A percentile compares a stretch with the other conserved stretches of the same genome.
These are phyloP conservation scores for Coniosporium tulheliwenetii DNA, from an alignment of 2,329 filamentous ascomycete species.

Conservation along the genomic window DNA sequence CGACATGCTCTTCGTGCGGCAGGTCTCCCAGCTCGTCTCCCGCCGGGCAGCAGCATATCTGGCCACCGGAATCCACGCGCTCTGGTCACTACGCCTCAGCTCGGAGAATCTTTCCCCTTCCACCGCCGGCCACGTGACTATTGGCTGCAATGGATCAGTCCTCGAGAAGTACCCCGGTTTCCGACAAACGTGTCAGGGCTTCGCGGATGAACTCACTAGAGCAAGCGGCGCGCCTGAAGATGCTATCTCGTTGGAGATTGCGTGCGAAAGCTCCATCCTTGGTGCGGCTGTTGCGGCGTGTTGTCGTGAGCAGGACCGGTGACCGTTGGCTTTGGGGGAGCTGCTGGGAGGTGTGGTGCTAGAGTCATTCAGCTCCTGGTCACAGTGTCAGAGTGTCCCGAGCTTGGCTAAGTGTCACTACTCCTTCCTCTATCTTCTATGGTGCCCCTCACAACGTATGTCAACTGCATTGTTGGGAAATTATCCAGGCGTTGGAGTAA, in stretches of 20 bases:
- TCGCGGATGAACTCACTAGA: constrained; percentile 41
- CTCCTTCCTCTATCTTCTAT: too few relatives aligned
- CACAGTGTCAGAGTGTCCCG: too few relatives aligned
- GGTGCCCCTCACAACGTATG: too few relatives aligned
- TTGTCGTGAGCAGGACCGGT: constrained; percentile 15
- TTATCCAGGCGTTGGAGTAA: too few relatives aligned
- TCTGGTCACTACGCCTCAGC: constrained; percentile 40
- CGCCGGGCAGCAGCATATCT: constrained; percentile 45
- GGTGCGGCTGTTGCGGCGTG: constrained; percentile 54
- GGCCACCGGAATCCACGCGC: constrained; percentile 45
- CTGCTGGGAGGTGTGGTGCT: too few relatives aligned
- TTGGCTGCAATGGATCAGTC: constrained; percentile 70
- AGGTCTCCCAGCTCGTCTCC: constrained; percentile 37
- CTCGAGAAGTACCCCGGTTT: constrained; percentile 66
- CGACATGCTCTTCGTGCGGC: constrained; percentile 39
- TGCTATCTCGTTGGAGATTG: constrained; percentile 48
- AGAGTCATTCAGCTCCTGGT: too few relatives aligned
- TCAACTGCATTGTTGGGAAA: too few relatives aligned
- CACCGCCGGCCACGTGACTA: constrained; percentile 21
- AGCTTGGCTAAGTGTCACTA: too few relatives aligned
- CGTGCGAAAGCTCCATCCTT: constrained; percentile 58
- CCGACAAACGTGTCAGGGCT: constrained; percentile 42
- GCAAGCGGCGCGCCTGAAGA: constrained; percentile 22
- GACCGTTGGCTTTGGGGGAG: background rate
- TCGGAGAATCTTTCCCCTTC: constrained; percentile 25